Percentiles rank a stretch among this genome's conserved stretches.
Conservation (phyloP, 371 early-diverging fungal species). For the Mucor plumbeus region DNA sequence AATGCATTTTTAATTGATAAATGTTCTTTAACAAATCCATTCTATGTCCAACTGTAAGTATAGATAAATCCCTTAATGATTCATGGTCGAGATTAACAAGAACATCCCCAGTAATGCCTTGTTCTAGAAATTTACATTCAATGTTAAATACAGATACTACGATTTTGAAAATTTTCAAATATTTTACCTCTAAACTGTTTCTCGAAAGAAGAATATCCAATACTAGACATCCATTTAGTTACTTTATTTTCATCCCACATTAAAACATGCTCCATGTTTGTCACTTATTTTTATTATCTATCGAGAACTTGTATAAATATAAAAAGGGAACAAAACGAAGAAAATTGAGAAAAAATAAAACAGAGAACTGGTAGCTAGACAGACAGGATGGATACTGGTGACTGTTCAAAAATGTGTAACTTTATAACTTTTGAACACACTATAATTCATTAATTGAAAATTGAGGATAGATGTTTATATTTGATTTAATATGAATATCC, state of each 20-base stretch:
- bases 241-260: conserved; percentile 67
- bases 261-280: conserved; percentile 47
- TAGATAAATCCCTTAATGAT: conserved; percentile 84
- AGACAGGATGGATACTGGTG: neutral
- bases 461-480: too few relatives aligned
- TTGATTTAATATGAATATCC: too few relatives aligned
- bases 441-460: too few relatives aligned
- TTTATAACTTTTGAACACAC: neutral
- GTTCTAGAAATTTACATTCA: conserved; percentile 59
- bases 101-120: conserved; percentile 91
- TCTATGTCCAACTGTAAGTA: conserved; percentile 88
- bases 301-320: neutral
- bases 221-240: conserved; percentile 60
- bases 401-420: conserved; percentile 2
- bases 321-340: neutral
- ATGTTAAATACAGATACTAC: neutral
- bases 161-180: neutral
- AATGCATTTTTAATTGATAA: conserved; percentile 77
- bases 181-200: conserved; percentile 63
- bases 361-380: neutral
- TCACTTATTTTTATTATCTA: neutral
- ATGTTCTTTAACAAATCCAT: conserved; percentile 85
- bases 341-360: neutral
- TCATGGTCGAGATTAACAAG: conserved; percentile 91
- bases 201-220: conserved; percentile 62